phyloP scores from a whole-genome alignment of 306 rosid species.

The Luffa acutangula region DNA sequence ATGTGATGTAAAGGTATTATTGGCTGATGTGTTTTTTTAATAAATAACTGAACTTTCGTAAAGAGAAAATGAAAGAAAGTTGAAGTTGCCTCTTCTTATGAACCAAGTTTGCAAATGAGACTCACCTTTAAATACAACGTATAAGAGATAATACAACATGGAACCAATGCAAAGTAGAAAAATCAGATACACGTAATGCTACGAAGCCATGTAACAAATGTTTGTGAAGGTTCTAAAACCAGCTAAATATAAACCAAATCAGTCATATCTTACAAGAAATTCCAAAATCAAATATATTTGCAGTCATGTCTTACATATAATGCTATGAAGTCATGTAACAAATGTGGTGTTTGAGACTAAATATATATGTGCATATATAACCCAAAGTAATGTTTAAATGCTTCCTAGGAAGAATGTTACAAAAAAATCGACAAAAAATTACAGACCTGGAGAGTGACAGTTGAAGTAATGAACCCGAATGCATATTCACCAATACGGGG shows the following conservation, averaged over 20 bases:
- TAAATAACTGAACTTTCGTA: too few species aligned
- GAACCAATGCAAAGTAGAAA: not conserved
- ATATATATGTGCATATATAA: not conserved
- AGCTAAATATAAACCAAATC: not conserved
- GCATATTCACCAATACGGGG: slow-evolving; percentile 96
- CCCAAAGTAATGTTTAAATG: not conserved
- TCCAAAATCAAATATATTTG: not conserved
- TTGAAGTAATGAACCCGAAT: slow-evolving; percentile 82
- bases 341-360: not conserved
- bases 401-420: not conserved
- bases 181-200: not conserved
- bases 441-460: slow-evolving; percentile 68
- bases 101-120: not conserved
- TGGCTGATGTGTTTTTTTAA: not conserved
- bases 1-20: not conserved
- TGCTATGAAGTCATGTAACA: too few species aligned
- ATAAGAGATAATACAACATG: not conserved
- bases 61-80: not conserved
- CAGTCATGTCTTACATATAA: not conserved
- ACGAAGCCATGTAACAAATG: not conserved
- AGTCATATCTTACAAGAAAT: not conserved
- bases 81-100: not conserved
- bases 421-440: not conserved
- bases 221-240: not conserved
- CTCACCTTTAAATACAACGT: not conserved